phyloP scores from a whole-genome alignment of 2,329 filamentous ascomycete genomes.

The Elsinoe necatrix region DNA sequence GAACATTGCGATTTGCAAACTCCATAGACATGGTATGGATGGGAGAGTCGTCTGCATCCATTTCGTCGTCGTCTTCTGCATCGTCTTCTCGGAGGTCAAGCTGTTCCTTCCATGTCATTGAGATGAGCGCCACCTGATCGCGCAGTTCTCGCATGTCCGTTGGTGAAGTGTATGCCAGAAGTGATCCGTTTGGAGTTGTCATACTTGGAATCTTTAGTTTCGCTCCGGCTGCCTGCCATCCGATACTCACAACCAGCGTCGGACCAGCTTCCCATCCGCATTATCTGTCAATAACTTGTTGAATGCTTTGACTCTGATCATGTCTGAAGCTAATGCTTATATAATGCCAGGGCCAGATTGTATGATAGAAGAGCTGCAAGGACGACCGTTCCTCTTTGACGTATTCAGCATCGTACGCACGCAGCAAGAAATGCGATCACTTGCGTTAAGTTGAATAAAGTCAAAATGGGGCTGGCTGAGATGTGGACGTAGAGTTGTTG shows the following conservation, averaged over 20 bases:
- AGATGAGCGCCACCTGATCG: constrained; percentile 41
- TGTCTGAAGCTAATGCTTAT: constrained; percentile 20
- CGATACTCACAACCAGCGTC: constrained; percentile 33
- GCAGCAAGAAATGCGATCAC: not conserved
- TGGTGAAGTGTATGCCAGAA: constrained; percentile 42
- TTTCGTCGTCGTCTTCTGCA: constrained; percentile 18
- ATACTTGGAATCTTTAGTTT: constrained; percentile 27
- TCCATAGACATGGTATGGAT: constrained; percentile 41
- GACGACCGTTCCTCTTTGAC: not conserved
- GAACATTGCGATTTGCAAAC: constrained; percentile 37
- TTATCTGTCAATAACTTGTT: constrained; percentile 38
- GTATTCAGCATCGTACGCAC: not conserved
- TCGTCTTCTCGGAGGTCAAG: constrained; percentile 20
- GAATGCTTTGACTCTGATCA: constrained; percentile 38
- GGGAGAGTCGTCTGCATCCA: constrained; percentile 3
- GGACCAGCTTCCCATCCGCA: constrained; percentile 35
- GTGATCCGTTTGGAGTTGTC: constrained; percentile 44
- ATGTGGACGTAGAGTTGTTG: not conserved
- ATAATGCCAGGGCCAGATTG: not conserved
- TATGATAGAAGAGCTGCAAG: not conserved
- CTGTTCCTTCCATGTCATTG: constrained; percentile 43
- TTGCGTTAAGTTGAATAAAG: too few relatives aligned
- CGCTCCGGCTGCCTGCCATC: not conserved
- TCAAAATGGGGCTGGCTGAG: not conserved
- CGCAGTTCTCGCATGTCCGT: constrained; percentile 42